A percentile compares a stretch with the other conserved stretches of the same genome.
Evolutionary conservation across 805 yeast genomes (phyloP).

Genomic region (Ogataea ganodermae): DNA sequence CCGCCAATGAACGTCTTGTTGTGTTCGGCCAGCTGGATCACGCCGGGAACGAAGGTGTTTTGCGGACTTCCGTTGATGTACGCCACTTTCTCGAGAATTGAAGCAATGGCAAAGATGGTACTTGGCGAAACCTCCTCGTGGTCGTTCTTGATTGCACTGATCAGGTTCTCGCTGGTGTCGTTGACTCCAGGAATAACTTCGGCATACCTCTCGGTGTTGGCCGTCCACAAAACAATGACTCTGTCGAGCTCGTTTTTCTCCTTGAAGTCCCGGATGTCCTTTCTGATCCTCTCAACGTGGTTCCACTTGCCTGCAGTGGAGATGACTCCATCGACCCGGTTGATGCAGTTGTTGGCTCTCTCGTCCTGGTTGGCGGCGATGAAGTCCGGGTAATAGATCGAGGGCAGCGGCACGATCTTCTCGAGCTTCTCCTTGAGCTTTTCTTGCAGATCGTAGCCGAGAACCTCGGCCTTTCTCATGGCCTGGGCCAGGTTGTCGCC

Average conservation of each 20-base stretch:
- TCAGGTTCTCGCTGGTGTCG: constrained; percentile 81
- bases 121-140: constrained; percentile 90
- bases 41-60: constrained; percentile 96
- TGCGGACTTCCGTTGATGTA: constrained; percentile 97
- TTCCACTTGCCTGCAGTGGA: constrained; percentile 73
- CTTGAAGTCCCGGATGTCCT: constrained; percentile 81
- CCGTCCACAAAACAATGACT: constrained; percentile 93
- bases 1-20: constrained; percentile 84
- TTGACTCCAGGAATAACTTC: constrained; percentile 78
- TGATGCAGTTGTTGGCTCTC: constrained; percentile 85
- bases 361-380: constrained; percentile 93
- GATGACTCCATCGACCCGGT: constrained; percentile 53
- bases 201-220: constrained; percentile 93
- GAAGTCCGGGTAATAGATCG: constrained; percentile 93
- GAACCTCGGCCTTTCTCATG: constrained; percentile 81
- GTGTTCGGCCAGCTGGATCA: constrained; percentile 82
- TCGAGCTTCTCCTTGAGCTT: constrained; percentile 67
- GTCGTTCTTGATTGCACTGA: constrained; percentile 70
- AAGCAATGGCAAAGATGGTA: constrained; percentile 91
- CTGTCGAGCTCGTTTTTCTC: constrained; percentile 70
- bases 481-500: constrained; percentile 70
- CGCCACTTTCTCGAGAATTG: constrained; percentile 83
- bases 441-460: constrained; percentile 81
- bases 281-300: constrained; percentile 84
- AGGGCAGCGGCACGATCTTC: constrained; percentile 69